These are phyloP conservation scores for Citrus hindsii DNA, from an alignment of 345 rosid genomes.

Conservation along the genomic window DNA sequence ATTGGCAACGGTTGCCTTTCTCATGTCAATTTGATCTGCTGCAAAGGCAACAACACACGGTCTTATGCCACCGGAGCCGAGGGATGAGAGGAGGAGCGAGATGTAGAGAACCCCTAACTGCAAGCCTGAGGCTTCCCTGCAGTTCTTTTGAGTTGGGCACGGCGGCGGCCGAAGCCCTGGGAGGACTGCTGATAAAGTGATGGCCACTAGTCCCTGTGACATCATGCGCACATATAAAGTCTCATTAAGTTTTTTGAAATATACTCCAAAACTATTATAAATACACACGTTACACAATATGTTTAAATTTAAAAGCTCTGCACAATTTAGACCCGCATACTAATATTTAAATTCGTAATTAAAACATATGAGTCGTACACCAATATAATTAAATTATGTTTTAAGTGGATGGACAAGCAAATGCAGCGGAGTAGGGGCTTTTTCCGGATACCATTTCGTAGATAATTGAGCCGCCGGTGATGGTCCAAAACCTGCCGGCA, in stretches of 20 bases:
- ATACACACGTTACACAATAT: no score
- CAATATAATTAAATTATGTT: no score
- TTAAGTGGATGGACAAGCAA: no score
- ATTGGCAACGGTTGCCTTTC: constrained; percentile 24
- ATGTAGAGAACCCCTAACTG: constrained; percentile 53
- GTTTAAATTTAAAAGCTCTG: no score
- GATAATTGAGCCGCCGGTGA: constrained; percentile 38
- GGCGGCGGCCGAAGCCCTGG: constrained; percentile 52
- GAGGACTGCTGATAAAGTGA: constrained; percentile 50
- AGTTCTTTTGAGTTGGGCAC: constrained; percentile 47
- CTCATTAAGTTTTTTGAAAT: background rate
- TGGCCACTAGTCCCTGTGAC: constrained; percentile 47
- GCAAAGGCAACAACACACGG: constrained; percentile 67
- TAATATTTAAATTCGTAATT: no score
- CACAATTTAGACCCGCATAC: no score
- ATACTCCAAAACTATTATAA: no score
- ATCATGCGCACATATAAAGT: background rate
- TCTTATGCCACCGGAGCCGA: constrained; percentile 58
- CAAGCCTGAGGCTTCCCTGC: constrained; percentile 40
- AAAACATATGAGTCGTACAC: no score
- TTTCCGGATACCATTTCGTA: constrained; percentile 41
- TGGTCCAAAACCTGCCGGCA: constrained; percentile 61
- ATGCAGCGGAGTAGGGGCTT: no score
- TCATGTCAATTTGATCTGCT: constrained; percentile 62
- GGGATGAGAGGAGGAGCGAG: constrained; percentile 48